Evolutionary conservation across 2,329 filamentous ascomycete species (phyloP), one percentile per base, ranked within the genome.

Genomic region (Endoconidiophora laricicola): DNA sequence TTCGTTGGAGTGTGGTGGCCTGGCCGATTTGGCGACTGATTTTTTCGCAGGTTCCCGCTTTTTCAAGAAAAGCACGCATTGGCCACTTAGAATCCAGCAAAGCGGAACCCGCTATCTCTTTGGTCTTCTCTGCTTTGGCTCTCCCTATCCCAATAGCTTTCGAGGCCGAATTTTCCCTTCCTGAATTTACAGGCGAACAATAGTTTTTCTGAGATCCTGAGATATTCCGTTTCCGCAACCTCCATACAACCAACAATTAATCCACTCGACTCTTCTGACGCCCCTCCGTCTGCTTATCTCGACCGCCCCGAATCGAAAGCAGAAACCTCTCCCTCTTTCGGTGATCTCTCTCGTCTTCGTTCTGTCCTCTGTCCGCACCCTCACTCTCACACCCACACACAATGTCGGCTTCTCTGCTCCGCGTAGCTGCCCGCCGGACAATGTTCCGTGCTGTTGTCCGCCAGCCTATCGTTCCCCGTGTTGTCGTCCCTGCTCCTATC

Each of bases 321-420:
- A 42, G 38, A 48, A 20, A 37, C 29, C 53, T 49, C 59, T 60
- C 62, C 59, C 63, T 44, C 20, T 49, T 9, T 10, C 33, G 43
- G 6, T 42, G 3, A 22, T 44, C 36, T 43, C 23, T 26, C 29
- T 39, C n/a, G 14, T 38, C 33, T 44, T 39, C 22, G 9, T 7
- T 7, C 43, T 42, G 39, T 39, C 41, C 20, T 50, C 29, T 43
- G 10, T 24, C 22, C 14, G 14, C 9, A 36, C 12, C 41, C 16
- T 23, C 51, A 52, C 59, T 60, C 63, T 60, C 64, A 37, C 47
- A 51, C 52, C 38, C 41, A 49, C 50, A 54, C 54, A 57, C 55
- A 67, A 83, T 82, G 77, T 76, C 78, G 64, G 79, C 81, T 60
- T 69, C 76, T 57, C 66, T 87, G 62, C 71, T 87, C 69, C 81